Percentiles rank a stretch among this genome's conserved stretches.
phyloP scores from a whole-genome alignment of 2,329 filamentous ascomycete genomes.

The Aspergillus bombycis region DNA sequence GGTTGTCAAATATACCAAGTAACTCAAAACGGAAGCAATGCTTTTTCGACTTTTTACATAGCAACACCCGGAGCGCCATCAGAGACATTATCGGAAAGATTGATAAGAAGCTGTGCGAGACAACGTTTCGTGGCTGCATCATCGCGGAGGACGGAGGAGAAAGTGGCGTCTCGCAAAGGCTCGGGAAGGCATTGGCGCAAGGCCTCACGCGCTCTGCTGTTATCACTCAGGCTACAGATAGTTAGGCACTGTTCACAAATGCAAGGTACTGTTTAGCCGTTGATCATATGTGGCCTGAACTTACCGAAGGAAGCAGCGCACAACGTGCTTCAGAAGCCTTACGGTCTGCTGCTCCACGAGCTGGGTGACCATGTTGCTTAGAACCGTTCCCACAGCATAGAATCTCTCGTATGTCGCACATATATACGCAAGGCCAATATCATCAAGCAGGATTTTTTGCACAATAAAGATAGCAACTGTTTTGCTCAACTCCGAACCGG shows the following conservation, averaged over 20 bases:
- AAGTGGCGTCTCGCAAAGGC: slow-evolving; percentile 97
- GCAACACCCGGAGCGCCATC: slow-evolving; percentile 47
- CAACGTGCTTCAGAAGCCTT: slow-evolving; percentile 92
- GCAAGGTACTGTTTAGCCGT: slow-evolving; percentile 1
- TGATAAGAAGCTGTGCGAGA: slow-evolving; percentile 94
- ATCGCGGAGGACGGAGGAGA: slow-evolving; percentile 92
- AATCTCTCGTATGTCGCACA: slow-evolving; percentile 98
- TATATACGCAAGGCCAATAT: slow-evolving; percentile 96
- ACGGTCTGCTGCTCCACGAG: slow-evolving; percentile 97
- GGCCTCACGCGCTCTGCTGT: slow-evolving; percentile 91
- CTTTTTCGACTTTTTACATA: slow-evolving; percentile 40
- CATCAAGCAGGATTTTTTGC: slow-evolving; percentile 96
- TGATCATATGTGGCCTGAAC: slow-evolving; percentile 32
- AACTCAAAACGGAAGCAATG: slow-evolving; percentile 35
- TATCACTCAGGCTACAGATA: slow-evolving; percentile 77
- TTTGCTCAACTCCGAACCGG: slow-evolving; percentile 95
- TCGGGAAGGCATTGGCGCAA: slow-evolving; percentile 95
- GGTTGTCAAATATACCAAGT: slow-evolving; percentile 37
- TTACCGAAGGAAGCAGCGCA: slow-evolving; percentile 92
- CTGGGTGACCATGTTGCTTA: slow-evolving; percentile 98
- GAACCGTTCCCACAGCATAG: slow-evolving; percentile 94
- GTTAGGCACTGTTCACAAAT: slow-evolving; percentile 4
- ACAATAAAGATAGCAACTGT: slow-evolving; percentile 99
- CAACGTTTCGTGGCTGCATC: slow-evolving; percentile 98
- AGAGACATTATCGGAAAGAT: slow-evolving; percentile 85